Evolutionary conservation across 2,329 filamentous ascomycete species (phyloP).

Genomic region (Aureobasidium sp.): DNA sequence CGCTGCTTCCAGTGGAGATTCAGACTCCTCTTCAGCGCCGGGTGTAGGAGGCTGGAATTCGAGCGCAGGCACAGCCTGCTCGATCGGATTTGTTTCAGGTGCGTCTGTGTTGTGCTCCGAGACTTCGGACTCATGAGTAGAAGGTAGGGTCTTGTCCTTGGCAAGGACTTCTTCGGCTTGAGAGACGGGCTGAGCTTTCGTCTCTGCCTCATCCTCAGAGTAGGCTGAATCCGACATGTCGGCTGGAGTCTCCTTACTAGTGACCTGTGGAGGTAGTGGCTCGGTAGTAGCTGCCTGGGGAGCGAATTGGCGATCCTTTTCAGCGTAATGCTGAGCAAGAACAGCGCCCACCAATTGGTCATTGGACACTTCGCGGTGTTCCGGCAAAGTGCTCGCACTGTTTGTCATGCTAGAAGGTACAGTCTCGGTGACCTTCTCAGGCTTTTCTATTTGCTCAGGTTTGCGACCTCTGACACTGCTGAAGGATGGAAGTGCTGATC

Average conservation of each 20-base stretch:
- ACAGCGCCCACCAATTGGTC: conserved; percentile 41
- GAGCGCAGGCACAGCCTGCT: conserved; percentile 23
- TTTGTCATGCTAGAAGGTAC: conserved; percentile 32
- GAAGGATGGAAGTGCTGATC: conserved; percentile 66
- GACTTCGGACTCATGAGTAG: not conserved
- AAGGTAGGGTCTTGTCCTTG: not conserved
- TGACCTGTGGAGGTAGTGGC: conserved; percentile 64
- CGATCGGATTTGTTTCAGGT: not conserved
- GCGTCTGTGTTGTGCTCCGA: not conserved
- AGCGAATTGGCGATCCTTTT: conserved; percentile 35
- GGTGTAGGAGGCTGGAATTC: conserved; percentile 31
- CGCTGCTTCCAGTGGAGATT: not conserved
- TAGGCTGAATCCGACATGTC: not conserved
- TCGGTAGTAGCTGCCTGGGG: conserved; percentile 40
- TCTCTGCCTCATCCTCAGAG: not conserved
- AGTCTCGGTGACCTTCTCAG: conserved; percentile 47
- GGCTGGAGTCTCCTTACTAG: conserved; percentile 55
- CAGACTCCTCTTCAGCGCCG: conserved; percentile 22
- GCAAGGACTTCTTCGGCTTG: not conserved
- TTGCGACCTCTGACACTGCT: conserved; percentile 61
- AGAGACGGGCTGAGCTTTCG: not conserved
- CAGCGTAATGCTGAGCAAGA: conserved; percentile 45
- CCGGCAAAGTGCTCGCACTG: conserved; percentile 30
- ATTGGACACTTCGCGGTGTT: conserved; percentile 47
- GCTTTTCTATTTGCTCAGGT: conserved; percentile 35